A percentile compares a stretch with the other conserved stretches of the same genome.
These are phyloP conservation scores for Calonectria multiphialidica DNA, from an alignment of 2,329 filamentous ascomycete species.

Conservation along the genomic window DNA sequence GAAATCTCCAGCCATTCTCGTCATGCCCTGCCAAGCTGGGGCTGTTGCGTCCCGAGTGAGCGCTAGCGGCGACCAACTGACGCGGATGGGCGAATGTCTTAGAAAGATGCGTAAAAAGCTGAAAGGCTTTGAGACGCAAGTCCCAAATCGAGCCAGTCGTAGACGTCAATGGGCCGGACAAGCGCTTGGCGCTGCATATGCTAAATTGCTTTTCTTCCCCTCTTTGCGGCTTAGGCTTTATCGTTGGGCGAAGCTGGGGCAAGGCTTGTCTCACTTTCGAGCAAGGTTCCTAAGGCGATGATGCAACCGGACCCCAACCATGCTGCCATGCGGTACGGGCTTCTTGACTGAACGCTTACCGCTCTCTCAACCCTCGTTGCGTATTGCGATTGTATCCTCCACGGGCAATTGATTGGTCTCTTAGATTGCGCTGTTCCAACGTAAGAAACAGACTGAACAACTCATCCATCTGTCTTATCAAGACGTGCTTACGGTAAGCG, in stretches of 20 bases:
- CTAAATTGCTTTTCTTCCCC: neutral
- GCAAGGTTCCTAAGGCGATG: neutral
- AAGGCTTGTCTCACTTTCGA: neutral
- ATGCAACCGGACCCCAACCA: constrained; percentile 3
- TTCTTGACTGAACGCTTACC: neutral
- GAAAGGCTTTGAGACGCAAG: neutral
- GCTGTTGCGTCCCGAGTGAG: neutral
- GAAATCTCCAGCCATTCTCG: neutral
- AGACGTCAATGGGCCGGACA: neutral
- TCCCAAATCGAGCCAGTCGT: neutral
- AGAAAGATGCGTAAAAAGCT: neutral
- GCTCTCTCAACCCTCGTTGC: neutral
- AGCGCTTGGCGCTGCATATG: neutral
- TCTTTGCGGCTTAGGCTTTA: neutral
- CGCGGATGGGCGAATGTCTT: neutral
- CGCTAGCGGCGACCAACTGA: neutral
- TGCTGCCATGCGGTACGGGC: neutral
- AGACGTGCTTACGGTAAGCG: neutral
- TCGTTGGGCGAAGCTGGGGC: neutral
- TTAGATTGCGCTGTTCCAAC: neutral
- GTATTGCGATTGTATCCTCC: neutral
- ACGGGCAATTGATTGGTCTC: neutral
- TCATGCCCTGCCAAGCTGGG: neutral
- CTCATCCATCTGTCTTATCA: neutral
- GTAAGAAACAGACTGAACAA: neutral